A percentile compares a stretch with the other conserved stretches of the same genome.
phyloP scores from a whole-genome alignment of 164 flowering plant species.

The Piper longum region DNA sequence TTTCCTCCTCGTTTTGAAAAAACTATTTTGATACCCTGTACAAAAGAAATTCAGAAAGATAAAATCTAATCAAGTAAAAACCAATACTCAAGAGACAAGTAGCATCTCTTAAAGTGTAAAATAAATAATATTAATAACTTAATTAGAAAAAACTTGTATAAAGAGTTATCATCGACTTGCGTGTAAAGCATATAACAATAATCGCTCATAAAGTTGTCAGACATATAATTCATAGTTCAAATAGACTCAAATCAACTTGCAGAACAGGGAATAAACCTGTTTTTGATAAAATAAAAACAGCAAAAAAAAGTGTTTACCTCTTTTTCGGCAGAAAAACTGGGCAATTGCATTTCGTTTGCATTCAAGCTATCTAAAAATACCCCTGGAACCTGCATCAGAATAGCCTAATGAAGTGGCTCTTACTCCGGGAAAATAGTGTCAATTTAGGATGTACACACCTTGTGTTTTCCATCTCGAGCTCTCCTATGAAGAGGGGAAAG shows the following conservation, averaged over 20 bases:
- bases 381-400: constrained; percentile 53
- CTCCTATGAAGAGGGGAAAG: constrained; percentile 35
- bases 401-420: neutral
- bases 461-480: constrained; percentile 39
- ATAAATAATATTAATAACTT: too few species aligned
- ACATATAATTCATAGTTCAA: too few species aligned
- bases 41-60: neutral
- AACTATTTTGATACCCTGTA: constrained; percentile 63
- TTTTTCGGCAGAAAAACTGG: constrained; percentile 64
- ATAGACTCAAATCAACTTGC: too few species aligned
- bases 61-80: too few species aligned
- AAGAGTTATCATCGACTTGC: too few species aligned
- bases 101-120: neutral
- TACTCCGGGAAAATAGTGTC: neutral
- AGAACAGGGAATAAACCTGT: neutral
- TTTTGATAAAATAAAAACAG: neutral
- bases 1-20: constrained; percentile 86
- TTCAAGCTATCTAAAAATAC: constrained; percentile 53
- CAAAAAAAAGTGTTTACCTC: constrained; percentile 43
- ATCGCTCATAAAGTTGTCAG: too few species aligned
- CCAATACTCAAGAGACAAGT: neutral
- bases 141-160: too few species aligned
- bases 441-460: constrained; percentile 17
- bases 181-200: too few species aligned
- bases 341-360: constrained; percentile 50